Evolutionary conservation across 73 alveolate species (phyloP), one percentile per base, ranked within the genome.

Genomic region (Loxodes magnus): DNA sequence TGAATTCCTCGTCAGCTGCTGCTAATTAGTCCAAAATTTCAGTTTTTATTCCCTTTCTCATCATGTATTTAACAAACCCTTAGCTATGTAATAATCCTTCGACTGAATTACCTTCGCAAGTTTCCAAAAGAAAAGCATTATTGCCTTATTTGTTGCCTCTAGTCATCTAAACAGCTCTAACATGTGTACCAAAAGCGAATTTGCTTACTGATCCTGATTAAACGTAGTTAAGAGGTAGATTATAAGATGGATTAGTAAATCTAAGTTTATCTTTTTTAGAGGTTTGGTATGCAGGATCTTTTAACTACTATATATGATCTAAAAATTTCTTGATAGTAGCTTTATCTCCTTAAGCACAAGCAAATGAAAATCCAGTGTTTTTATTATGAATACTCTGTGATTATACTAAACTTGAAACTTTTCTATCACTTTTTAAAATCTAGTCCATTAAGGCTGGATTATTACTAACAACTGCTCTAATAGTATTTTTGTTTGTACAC

Each of bases 91-190:
- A 2, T 51, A 60, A 39, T 43, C 44, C 6, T 7, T 36, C 22
- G 4, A 76, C 73, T 24, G 25, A 46, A 21, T 17, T 35, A 14
- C 6, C 46, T 5, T 44, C 19, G 25, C 69, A 71, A 24, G 51
- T 69, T 74, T 92, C 96, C 31, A 74, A 77, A 5, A 87, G 36
- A 63, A 92, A 92, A 37, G 99, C 99, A 77, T 88, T 90, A 77
- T 92, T 88, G 6, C 99, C 99, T 82, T 88, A 74, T 63, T 88
- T 79, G 46, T 79, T 80, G 15, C 97, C 97, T 73, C 99, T 84
- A 4, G 96, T 58, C 78, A 71, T 72, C 24, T 87, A 64, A 15
- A 92, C 90, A 54, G 64, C 74, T 74, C 96, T 84, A 10, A 90
- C 77, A 33, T 75, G 58, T 7, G 81, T 79, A 3, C 97, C 97